These are phyloP conservation scores for Cladophialophora immunda DNA, from an alignment of 2,329 filamentous ascomycete genomes.

Conservation along the genomic window DNA sequence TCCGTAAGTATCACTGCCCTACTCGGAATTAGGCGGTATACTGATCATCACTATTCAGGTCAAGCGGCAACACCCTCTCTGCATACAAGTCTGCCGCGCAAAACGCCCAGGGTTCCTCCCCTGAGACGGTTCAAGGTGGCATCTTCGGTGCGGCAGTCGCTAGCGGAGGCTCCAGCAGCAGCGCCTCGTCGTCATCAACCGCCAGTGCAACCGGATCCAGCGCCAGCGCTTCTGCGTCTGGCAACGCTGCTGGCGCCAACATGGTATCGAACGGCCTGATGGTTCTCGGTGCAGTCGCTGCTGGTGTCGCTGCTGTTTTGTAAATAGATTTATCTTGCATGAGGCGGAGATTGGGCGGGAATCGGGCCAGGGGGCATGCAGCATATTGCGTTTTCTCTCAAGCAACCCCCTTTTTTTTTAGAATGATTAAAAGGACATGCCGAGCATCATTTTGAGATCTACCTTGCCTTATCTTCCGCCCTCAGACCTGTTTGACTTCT, in stretches of 20 bases:
- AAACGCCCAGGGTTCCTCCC: slow-evolving; percentile 25
- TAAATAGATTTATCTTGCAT: slow-evolving; percentile 14
- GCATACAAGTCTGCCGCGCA: slow-evolving; percentile 37
- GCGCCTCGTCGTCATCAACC: slow-evolving; percentile 10
- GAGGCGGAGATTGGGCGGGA: background rate
- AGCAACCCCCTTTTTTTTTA: background rate
- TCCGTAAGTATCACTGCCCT: slow-evolving; percentile 41
- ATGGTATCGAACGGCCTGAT: slow-evolving; percentile 28
- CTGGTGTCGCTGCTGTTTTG: slow-evolving; percentile 32
- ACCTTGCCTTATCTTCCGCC: background rate
- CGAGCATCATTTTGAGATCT: background rate
- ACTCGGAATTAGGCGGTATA: background rate
- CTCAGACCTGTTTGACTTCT: background rate
- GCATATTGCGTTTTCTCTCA: background rate
- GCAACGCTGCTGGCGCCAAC: slow-evolving; percentile 25
- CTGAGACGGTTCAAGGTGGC: slow-evolving; percentile 34
- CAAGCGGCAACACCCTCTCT: slow-evolving; percentile 32
- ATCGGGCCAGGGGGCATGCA: background rate
- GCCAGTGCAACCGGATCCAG: slow-evolving; percentile 13
- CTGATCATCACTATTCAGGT: slow-evolving; percentile 9
- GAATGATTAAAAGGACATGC: background rate
- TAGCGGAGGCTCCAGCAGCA: slow-evolving; percentile 9
- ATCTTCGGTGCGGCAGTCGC: slow-evolving; percentile 31
- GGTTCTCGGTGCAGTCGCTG: slow-evolving; percentile 30
- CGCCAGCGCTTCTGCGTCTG: slow-evolving; percentile 19